phyloP scores from a whole-genome alignment of 495 filamentous ascomycete genomes.

The Penicillium roqueforti region DNA sequence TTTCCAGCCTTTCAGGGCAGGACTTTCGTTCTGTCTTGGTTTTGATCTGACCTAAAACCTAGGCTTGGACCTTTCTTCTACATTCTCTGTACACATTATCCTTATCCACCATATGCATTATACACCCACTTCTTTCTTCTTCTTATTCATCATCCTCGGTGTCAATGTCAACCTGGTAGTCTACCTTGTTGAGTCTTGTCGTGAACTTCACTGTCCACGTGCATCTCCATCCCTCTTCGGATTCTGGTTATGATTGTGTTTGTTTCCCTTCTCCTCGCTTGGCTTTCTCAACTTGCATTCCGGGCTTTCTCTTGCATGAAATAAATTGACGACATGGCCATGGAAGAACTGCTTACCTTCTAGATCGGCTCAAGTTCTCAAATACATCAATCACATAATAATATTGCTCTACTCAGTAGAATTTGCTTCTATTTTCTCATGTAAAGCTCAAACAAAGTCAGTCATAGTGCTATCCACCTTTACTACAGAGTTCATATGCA shows the following conservation, averaged over 20 bases:
- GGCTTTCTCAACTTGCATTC: background rate
- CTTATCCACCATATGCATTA: slow-evolving; percentile 19
- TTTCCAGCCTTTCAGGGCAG: background rate
- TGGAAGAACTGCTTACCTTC: background rate
- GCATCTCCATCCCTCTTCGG: background rate
- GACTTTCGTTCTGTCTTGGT: background rate
- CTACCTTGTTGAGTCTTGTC: background rate
- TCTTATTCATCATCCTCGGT: background rate
- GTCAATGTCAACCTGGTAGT: background rate
- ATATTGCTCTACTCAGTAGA: background rate
- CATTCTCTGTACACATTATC: slow-evolving; percentile 27
- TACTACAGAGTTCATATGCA: too few species aligned
- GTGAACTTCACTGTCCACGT: background rate
- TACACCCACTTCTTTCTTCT: slow-evolving; percentile 15
- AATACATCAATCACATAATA: slow-evolving; percentile 2
- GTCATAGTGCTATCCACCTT: too few species aligned
- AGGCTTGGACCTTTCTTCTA: background rate
- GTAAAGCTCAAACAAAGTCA: background rate
- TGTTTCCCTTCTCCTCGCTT: background rate
- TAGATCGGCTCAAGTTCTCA: background rate
- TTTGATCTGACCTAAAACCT: background rate
- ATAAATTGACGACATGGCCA: background rate
- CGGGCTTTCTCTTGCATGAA: slow-evolving; percentile 18
- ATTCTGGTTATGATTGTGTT: slow-evolving; percentile 5
- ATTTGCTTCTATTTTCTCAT: background rate